Base-by-base conservation (phyloP, 164 flowering plant genomes). In the Sextonia rubra region DNA sequence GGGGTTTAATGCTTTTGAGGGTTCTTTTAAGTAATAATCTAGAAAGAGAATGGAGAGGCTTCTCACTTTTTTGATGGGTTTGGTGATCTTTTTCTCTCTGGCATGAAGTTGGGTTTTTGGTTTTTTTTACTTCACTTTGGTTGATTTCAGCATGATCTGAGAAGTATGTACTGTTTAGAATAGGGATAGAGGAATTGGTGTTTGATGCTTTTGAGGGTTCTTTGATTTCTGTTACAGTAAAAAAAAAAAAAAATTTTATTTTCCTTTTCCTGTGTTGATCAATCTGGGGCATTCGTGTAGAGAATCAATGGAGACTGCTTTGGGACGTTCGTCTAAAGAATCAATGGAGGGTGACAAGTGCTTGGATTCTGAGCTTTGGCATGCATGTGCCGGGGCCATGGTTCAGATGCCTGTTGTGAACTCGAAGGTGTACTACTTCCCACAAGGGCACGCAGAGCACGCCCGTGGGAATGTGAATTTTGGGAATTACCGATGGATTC, bases 381-480 rank as follows among this genome's bases (percentile, higher is more conserved):
- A 95, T 60, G 98, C 97, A 58, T 95, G 99, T 68, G 98, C 97
- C 0, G 99, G 99, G 15, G 90, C 91, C 23, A 93, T 91, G 98
- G 94, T 91, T 12, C 93, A 91, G 72, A 90, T 93, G 87, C 98
- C 99, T 3, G 70, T 75, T 17, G 77, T 88, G 18, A 84, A 87
- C 79, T 86, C 97, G 18, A 86, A 74, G 69, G 94, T 95, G 25
- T 85, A 82, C 78, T 93, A 95, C 82, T 95, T 93, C 70, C 94
- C 99, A 1, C 99, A 95, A 69, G 99, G 99, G 29, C 97, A 95
- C 12, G 89, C 89, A 0, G 99, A 95, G 79, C 98, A 95, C 72
- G 82, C 92, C 25, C 78, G 78, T 15, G 82, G 83, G 8, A 69
- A 68, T 55, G 86, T 88, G 0, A 88, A 90, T 76, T 88, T 90